phyloP scores from a whole-genome alignment of 768 basidiomycete genomes.

The Leucogyrophana mollusca region DNA sequence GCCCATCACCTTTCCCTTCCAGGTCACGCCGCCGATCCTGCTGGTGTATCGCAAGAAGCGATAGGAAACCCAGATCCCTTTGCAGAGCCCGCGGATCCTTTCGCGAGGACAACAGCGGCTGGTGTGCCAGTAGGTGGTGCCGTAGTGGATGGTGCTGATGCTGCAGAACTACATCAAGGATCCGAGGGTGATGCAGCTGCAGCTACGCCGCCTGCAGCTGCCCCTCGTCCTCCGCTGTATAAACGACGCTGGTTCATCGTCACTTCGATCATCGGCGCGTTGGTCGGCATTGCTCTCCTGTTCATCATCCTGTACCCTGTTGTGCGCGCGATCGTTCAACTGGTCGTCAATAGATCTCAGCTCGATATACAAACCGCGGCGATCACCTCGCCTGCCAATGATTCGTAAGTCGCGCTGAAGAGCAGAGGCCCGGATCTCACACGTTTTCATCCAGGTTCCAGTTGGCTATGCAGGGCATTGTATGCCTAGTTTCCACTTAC shows the following conservation, averaged over 20 bases:
- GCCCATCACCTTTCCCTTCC: not conserved
- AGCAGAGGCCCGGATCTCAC: conserved; percentile 3
- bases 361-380: conserved; percentile 52
- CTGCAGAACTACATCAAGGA: not conserved
- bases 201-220: conserved; percentile 4
- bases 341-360: conserved; percentile 55
- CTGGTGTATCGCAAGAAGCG: not conserved
- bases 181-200: not conserved
- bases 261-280: conserved; percentile 45
- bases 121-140: not conserved
- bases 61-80: conserved; percentile 1
- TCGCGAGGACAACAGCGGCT: conserved; percentile 8
- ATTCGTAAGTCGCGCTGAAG: conserved; percentile 40
- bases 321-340: conserved; percentile 62
- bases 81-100: conserved; percentile 9
- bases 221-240: conserved; percentile 45
- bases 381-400: conserved; percentile 55
- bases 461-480: conserved; percentile 52
- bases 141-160: not conserved
- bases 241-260: conserved; percentile 66
- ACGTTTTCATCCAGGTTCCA: conserved; percentile 41
- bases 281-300: conserved; percentile 57
- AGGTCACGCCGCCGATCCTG: not conserved
- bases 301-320: conserved; percentile 72
- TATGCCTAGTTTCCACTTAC: conserved; percentile 28